Evolutionary conservation across 345 rosid genomes (phyloP).

Genomic region (Aegle marmelos): DNA sequence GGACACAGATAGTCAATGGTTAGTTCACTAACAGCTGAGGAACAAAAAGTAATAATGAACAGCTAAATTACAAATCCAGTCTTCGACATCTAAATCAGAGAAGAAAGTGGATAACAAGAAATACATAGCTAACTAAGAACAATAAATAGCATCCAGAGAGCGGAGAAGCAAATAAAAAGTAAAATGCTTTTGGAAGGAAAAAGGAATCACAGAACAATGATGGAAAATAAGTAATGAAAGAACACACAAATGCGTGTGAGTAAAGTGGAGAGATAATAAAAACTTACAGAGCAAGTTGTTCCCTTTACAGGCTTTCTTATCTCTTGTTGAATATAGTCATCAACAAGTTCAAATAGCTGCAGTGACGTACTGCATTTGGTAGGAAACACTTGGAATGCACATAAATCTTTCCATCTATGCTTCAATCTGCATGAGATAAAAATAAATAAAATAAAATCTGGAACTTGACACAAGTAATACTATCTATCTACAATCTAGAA

Average conservation of each 20-base stretch:
- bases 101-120: not conserved
- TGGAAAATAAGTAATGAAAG: not conserved
- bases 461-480: not conserved
- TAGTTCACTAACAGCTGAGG: not conserved
- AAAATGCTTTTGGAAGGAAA: not conserved
- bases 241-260: not conserved
- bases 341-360: slow-evolving; percentile 83
- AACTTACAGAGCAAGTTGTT: slow-evolving; percentile 68
- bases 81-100: not conserved
- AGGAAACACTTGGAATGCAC: slow-evolving; percentile 78
- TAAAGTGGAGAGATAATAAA: slow-evolving; percentile 6
- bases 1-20: not conserved
- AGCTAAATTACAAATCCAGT: not conserved
- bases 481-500: not conserved
- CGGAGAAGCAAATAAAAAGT: not conserved
- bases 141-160: not conserved
- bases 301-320: slow-evolving; percentile 75
- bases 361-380: slow-evolving; percentile 67
- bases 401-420: slow-evolving; percentile 75
- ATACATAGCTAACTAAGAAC: not conserved
- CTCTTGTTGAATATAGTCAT: slow-evolving; percentile 85
- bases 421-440: slow-evolving; percentile 40
- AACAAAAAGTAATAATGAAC: not conserved
- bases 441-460: not conserved
- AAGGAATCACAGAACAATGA: not conserved